These are phyloP conservation scores for Hemileia vastatrix DNA, from an alignment of 1,284 basidiomycete species.

Conservation along the genomic window DNA sequence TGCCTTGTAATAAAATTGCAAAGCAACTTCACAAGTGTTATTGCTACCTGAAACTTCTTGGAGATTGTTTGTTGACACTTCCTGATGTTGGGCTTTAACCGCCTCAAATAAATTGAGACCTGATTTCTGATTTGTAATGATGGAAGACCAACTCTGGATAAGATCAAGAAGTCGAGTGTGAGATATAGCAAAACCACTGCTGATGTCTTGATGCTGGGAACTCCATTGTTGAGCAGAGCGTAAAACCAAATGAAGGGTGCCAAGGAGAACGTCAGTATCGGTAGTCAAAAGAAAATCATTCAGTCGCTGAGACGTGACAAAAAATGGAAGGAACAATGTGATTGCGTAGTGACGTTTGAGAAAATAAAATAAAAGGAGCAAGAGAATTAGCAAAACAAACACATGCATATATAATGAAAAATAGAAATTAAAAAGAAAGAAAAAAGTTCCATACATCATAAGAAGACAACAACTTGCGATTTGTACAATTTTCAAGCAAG, in stretches of 20 bases:
- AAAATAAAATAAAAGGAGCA: conserved; percentile 15
- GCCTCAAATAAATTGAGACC: conserved; percentile 9
- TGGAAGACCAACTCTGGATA: conserved; percentile 21
- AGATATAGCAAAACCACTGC: conserved; percentile 20
- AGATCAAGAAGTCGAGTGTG: conserved; percentile 20
- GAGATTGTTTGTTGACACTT: too few species aligned
- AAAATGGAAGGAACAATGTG: conserved; percentile 19
- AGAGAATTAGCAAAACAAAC: conserved; percentile 22
- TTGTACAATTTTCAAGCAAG: conserved; percentile 93
- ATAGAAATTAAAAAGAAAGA: not conserved
- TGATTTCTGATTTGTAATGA: not conserved
- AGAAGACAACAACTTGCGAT: conserved; percentile 89
- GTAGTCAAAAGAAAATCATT: conserved; percentile 78
- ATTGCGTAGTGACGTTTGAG: conserved; percentile 24
- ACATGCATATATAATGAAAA: not conserved
- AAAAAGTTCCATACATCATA: conserved; percentile 66
- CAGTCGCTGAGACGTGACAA: conserved; percentile 66
- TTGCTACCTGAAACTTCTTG: not conserved
- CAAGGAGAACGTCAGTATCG: conserved; percentile 77
- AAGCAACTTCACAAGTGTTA: conserved; percentile 10
- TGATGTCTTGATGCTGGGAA: conserved; percentile 18
- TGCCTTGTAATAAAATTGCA: conserved; percentile 18
- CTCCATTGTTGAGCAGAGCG: conserved; percentile 79
- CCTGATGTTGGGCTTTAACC: conserved; percentile 18
- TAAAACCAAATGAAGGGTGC: conserved; percentile 72